phyloP scores from a whole-genome alignment of 805 yeast species.

The Tetrapisispora phaffii region DNA sequence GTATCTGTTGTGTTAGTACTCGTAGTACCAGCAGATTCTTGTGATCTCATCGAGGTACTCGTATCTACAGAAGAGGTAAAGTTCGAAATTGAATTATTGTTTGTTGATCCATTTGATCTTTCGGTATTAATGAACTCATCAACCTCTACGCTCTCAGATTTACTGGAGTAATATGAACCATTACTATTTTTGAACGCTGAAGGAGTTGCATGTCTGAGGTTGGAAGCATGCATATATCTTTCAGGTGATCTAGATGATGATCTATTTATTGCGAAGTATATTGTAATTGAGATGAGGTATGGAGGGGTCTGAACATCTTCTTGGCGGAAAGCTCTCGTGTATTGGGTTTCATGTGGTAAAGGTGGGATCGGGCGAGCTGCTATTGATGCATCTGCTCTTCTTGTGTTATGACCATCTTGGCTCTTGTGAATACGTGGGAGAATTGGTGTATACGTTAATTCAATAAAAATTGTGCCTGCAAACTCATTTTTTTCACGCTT shows the following conservation, averaged over 20 bases:
- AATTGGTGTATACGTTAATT: slow-evolving; percentile 79
- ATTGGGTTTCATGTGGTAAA: slow-evolving; percentile 12
- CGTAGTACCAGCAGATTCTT: slow-evolving; percentile 16
- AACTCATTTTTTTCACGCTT: slow-evolving; percentile 49
- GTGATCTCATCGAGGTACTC: slow-evolving; percentile 14
- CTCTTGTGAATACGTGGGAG: slow-evolving; percentile 9
- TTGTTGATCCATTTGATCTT: slow-evolving; percentile 2
- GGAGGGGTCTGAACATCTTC: neutral
- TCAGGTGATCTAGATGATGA: neutral
- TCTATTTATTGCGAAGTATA: neutral
- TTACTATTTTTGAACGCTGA: neutral
- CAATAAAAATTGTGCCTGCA: slow-evolving; percentile 84
- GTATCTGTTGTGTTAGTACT: slow-evolving; percentile 25
- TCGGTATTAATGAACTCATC: neutral
- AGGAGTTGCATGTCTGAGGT: slow-evolving; percentile 22
- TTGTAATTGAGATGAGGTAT: neutral
- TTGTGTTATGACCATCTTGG: slow-evolving; percentile 8
- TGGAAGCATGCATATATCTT: slow-evolving; percentile 22
- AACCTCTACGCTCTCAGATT: neutral
- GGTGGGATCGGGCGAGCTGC: slow-evolving; percentile 27
- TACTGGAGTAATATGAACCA: neutral
- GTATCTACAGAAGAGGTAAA: slow-evolving; percentile 22
- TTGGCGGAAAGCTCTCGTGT: neutral
- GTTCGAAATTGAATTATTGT: neutral
- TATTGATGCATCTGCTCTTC: slow-evolving; percentile 20